Base-by-base conservation (phyloP, 148 eudicot species). In the Rhododendron henanense region DNA sequence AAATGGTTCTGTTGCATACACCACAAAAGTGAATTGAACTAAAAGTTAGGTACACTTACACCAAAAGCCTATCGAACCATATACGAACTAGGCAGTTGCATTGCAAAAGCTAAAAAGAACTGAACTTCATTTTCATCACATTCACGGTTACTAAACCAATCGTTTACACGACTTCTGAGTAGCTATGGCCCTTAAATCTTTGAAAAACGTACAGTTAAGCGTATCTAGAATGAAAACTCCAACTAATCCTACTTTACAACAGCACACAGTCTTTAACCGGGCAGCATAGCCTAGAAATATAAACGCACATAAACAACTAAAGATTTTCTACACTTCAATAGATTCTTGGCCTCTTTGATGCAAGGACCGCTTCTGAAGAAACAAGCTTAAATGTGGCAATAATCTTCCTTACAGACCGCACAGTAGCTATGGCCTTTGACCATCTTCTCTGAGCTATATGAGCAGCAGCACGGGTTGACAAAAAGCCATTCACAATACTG, bases 261-360 rank as follows among this genome's bases (percentile, higher is more conserved):
- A 37, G 79, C 79, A 37, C 79, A 76, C 50, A 39, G 25, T 39
- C 25, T 76, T 76, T n/a, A 18, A 39, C 48, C 19, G n/a, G 79
- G 50, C 79, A 18, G 79, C n/a, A 76, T 19, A 16, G 44, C 79
- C 79, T 76, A 76, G 23, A 76, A 18, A 18, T 19, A 39, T 19
- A 39, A 18, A 76, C 0, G 25, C 48, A 76, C n/a, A 15, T 6
- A 35, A 39, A 55, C 3, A 35, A 37, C 79, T 6, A 7, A 18
- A 10, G 9, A 21, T 37, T 76, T 39, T 21, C 48, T 39, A 76
- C 48, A 21, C 48, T 79, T 47, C 55, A 47, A 28, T 79, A 78
- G 57, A 79, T n/a, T 79, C 81, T 79, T 11, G 81, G 53, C 57
- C 53, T 79, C 15, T 79, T 79, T 79, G 81, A 41, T 45, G 81